Evolutionary conservation across 1,284 basidiomycete genomes (phyloP), one percentile per base, ranked within the genome.

Genomic region (Kwoniella shivajii): DNA sequence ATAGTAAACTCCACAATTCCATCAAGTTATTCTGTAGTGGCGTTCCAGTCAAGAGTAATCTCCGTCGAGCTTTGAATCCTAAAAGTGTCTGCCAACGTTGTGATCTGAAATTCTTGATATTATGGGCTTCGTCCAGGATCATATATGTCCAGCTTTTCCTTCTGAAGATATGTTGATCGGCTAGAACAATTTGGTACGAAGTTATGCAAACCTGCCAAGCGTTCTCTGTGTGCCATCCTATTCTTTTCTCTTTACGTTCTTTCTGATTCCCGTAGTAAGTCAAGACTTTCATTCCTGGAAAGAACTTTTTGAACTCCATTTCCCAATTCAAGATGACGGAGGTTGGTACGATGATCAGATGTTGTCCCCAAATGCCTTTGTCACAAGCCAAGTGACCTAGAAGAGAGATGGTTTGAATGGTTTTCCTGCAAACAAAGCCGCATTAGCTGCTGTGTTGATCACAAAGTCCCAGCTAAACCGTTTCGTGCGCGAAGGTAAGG

Each of bases 291-390:
- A 97, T 94, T 1, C 93, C 94, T 0, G 94, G 94, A 2, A 97
- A 81, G 73, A 97, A 97, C 78, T 96, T 96, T 78, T 97, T 96
- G 82, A 97, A 97, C 75, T 97, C 94, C 89, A 97, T 95, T 76
- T 96, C 94, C 94, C 94, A 98, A 73, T 98, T 97, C 56, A 97
- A 82, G 61, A 98, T 84, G 55, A 97, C 94, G 60, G 90, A 92
- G 1, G 94, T 97, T 1, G 94, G 92, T 11, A 95, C 93, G 66
- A 97, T 86, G 72, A 98, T 92, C 29, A 97, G 84, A 78, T 97
- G 94, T 2, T 94, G 94, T 0, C 95, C 95, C 93, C 94, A 97
- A 58, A 95, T 90, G 6, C 94, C 94, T 50, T 88, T 84, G 75
- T 95, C 91, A 73, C 93, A 96, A 14, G 93, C 93, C 13, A 98